Conservation (phyloP, 2,329 filamentous ascomycete species). For the Aureobasidium melanogenum region DNA sequence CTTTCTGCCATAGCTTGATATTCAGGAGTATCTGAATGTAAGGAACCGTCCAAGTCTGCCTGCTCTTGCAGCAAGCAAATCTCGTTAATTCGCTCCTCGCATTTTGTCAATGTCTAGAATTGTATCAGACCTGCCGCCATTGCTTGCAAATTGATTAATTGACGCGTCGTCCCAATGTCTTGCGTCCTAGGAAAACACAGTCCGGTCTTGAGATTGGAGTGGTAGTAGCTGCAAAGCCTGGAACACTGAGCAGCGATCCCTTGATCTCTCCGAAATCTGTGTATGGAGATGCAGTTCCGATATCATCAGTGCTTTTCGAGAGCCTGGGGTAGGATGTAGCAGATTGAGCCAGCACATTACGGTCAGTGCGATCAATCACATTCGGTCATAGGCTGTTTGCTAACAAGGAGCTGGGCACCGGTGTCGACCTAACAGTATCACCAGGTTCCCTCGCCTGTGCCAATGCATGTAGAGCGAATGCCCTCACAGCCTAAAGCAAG, state of each 20-base stretch:
- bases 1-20: constrained; percentile 51
- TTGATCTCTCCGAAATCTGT: no score
- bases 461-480: neutral
- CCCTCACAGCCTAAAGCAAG: no score
- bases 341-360: constrained; percentile 53
- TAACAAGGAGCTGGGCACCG: constrained; percentile 43
- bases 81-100: no score
- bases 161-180: no score
- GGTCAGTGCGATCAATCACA: constrained; percentile 50
- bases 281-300: constrained; percentile 44
- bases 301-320: constrained; percentile 63
- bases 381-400: constrained; percentile 54
- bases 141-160: no score
- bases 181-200: no score
- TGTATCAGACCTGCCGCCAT: constrained; percentile 49
- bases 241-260: no score
- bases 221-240: no score
- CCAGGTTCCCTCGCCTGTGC: constrained; percentile 13
- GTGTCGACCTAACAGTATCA: constrained; percentile 47
- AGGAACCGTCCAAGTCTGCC: constrained; percentile 53
- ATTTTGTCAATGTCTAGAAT: constrained; percentile 53
- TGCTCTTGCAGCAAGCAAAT: constrained; percentile 39
- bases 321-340: constrained; percentile 53
- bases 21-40: no score
- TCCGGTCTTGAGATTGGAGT: no score